These are phyloP conservation scores for Sporothrix globosa DNA, from an alignment of 2,329 filamentous ascomycete species.

Conservation along the genomic window DNA sequence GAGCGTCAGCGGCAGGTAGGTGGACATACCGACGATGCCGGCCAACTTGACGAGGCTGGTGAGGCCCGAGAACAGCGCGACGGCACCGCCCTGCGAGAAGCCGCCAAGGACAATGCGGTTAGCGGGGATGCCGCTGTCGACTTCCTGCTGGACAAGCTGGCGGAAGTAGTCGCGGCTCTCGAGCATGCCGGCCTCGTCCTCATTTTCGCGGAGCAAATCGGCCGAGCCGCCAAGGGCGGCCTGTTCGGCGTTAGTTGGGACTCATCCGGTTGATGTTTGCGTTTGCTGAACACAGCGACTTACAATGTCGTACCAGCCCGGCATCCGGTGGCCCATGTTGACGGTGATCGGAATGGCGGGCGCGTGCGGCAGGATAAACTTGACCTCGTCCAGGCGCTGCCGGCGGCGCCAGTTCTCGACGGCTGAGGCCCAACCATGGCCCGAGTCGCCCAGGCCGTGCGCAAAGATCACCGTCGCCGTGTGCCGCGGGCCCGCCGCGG, in stretches of 20 bases:
- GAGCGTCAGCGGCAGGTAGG: constrained; percentile 70
- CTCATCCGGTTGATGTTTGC: neutral
- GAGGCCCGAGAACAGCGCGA: constrained; percentile 78
- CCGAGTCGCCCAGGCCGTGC: constrained; percentile 87
- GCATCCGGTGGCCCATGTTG: constrained; percentile 73
- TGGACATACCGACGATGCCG: constrained; percentile 85
- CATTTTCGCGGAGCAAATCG: constrained; percentile 40
- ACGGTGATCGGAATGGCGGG: constrained; percentile 81
- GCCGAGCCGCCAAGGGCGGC: constrained; percentile 38
- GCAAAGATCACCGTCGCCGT: constrained; percentile 94
- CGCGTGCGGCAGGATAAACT: constrained; percentile 93
- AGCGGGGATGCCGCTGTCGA: constrained; percentile 77
- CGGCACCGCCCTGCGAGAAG: constrained; percentile 85
- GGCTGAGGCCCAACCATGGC: constrained; percentile 76
- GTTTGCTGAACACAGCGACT: constrained; percentile 33
- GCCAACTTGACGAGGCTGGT: constrained; percentile 74
- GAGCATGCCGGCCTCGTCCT: constrained; percentile 72
- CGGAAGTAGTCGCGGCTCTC: constrained; percentile 76
- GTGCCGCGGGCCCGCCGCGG: constrained; percentile 73
- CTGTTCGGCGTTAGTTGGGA: neutral
- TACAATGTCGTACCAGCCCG: constrained; percentile 85
- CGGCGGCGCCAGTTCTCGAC: constrained; percentile 86
- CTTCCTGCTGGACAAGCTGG: constrained; percentile 75
- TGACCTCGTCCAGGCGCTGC: constrained; percentile 81
- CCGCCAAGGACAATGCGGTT: constrained; percentile 84